A percentile compares a stretch with the other conserved stretches of the same genome.
phyloP scores from a whole-genome alignment of 345 rosid species.

The Syzygium oleosum region DNA sequence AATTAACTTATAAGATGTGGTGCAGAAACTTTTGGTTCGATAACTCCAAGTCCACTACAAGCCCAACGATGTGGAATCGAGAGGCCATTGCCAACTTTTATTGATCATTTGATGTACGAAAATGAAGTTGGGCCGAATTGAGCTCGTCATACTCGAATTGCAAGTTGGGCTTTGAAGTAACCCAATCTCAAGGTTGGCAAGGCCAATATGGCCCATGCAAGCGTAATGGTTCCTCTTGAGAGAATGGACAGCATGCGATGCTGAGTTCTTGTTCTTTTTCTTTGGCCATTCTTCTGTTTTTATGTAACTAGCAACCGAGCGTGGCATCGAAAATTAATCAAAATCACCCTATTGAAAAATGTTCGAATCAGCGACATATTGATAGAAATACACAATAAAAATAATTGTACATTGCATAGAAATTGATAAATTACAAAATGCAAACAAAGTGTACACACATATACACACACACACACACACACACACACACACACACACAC shows the following conservation, averaged over 20 bases:
- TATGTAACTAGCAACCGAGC: no score
- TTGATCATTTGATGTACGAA: background rate
- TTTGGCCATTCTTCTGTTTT: no score
- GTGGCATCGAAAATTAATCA: no score
- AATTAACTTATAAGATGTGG: no score
- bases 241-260: background rate
- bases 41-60: background rate
- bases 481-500: background rate
- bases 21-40: background rate
- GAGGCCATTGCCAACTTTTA: background rate
- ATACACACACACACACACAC: no score
- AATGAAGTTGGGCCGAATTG: background rate
- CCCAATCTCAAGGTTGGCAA: no score
- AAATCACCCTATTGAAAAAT: no score
- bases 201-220: no score
- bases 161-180: background rate
- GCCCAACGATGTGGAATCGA: background rate
- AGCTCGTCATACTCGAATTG: background rate
- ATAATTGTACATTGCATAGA: no score
- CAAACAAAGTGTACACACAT: background rate
- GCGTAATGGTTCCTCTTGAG: no score
- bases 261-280: background rate
- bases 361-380: no score
- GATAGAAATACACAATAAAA: background rate
- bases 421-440: no score